These are phyloP conservation scores for Rugonectria rugulosa DNA, from an alignment of 2,329 filamentous ascomycete genomes.

Conservation along the genomic window DNA sequence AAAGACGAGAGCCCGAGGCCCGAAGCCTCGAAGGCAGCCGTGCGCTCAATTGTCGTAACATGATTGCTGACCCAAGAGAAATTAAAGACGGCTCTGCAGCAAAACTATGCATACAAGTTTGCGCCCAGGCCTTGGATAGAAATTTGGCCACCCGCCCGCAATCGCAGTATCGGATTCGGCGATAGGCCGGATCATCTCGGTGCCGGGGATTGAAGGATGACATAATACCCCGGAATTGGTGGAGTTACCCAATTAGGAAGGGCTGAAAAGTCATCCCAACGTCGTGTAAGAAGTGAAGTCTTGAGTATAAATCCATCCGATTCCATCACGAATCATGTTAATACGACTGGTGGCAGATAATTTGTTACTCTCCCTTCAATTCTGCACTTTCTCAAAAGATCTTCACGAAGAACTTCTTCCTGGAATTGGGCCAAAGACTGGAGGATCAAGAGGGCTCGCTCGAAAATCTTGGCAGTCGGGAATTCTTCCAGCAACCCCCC, in stretches of 20 bases:
- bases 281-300: background rate
- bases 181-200: conserved; percentile 42
- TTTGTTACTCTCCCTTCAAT: too few species aligned
- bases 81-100: conserved; percentile 14
- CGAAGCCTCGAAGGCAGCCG: conserved; percentile 40
- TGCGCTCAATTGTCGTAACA: conserved; percentile 48
- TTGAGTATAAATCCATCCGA: background rate
- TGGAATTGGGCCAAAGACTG: too few species aligned
- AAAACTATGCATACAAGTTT: conserved; percentile 31
- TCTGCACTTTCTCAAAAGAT: too few species aligned
- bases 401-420: too few species aligned
- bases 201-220: conserved; percentile 30
- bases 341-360: too few species aligned
- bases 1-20: conserved; percentile 34
- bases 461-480: too few species aligned
- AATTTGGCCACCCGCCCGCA: conserved; percentile 31
- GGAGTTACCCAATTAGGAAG: background rate
- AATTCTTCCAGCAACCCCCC: too few species aligned
- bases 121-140: conserved; percentile 31
- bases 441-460: too few species aligned
- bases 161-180: conserved; percentile 33
- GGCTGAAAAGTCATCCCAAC: background rate
- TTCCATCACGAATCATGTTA: background rate
- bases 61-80: conserved; percentile 28
- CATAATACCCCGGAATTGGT: conserved; percentile 26